A percentile compares a stretch with the other conserved stretches of the same genome.
Evolutionary conservation across 345 rosid genomes (phyloP).

Genomic region (Citrus cavaleriei): DNA sequence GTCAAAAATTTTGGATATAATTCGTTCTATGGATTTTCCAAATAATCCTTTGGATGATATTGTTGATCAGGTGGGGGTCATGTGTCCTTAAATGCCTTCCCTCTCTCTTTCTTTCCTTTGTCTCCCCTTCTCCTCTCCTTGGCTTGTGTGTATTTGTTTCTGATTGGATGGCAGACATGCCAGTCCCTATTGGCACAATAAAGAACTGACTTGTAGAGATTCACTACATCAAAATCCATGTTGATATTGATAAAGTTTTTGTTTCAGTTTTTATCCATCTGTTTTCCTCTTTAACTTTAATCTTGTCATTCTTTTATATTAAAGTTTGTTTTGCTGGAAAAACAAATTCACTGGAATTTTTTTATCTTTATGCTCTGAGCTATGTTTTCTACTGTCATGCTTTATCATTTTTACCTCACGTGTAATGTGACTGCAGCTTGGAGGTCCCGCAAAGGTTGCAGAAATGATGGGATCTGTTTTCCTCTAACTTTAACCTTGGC

Average conservation of each 20-base stretch:
- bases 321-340: not conserved
- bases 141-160: not conserved
- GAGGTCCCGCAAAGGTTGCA: slow-evolving; percentile 95
- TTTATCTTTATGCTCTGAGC: not conserved
- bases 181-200: not conserved
- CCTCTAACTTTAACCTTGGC: not conserved
- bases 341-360: not conserved
- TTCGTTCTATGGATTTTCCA: slow-evolving; percentile 89
- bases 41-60: slow-evolving; percentile 98
- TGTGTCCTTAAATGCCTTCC: not conserved
- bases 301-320: not conserved
- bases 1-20: slow-evolving; percentile 77
- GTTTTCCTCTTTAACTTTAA: not conserved
- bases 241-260: not conserved
- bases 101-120: not conserved
- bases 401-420: slow-evolving; percentile 8
- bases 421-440: slow-evolving; percentile 59
- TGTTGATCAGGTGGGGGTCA: slow-evolving; percentile 72
- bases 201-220: not conserved
- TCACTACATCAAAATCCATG: not conserved
- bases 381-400: not conserved
- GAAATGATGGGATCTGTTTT: slow-evolving; percentile 68
- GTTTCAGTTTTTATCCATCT: not conserved
- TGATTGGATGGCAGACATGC: not conserved
- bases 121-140: not conserved